Percentiles rank a stretch among this genome's conserved stretches.
Conservation (phyloP, 2,329 filamentous ascomycete genomes). For the Talaromyces amestolkiae region DNA sequence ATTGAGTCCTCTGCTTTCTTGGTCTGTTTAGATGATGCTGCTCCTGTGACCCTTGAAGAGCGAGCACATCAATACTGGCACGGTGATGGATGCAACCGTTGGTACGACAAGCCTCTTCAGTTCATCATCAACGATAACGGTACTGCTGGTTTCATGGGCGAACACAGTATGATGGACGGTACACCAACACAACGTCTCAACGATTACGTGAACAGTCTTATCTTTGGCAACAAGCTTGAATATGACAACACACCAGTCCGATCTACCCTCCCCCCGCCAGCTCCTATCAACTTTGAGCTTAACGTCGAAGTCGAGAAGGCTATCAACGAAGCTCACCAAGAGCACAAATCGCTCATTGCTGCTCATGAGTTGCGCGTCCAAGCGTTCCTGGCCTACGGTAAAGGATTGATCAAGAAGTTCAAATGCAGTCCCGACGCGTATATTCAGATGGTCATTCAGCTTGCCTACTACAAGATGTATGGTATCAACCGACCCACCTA, state of each 20-base stretch:
- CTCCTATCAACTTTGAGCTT: slow-evolving; percentile 73
- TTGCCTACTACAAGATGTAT: slow-evolving; percentile 98
- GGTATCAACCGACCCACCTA: slow-evolving; percentile 97
- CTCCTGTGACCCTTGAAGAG: slow-evolving; percentile 90
- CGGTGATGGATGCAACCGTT: slow-evolving; percentile 90
- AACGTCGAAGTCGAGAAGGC: slow-evolving; percentile 70
- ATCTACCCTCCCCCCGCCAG: slow-evolving; percentile 78
- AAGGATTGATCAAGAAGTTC: slow-evolving; percentile 99
- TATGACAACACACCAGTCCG: slow-evolving; percentile 75
- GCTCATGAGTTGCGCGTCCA: slow-evolving; percentile 90
- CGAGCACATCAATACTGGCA: slow-evolving; percentile 97
- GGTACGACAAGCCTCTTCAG: slow-evolving; percentile 97
- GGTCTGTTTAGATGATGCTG: slow-evolving; percentile 87
- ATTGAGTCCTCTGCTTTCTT: slow-evolving; percentile 90
- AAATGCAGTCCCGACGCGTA: slow-evolving; percentile 96
- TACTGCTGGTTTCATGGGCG: slow-evolving; percentile 94
- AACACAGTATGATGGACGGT: slow-evolving; percentile 99
- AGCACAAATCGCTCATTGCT: slow-evolving; percentile 79
- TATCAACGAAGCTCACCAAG: slow-evolving; percentile 71
- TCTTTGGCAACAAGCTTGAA: slow-evolving; percentile 92
- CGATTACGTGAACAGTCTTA: slow-evolving; percentile 87
- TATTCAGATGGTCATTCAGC: slow-evolving; percentile 97
- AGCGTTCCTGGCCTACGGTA: slow-evolving; percentile 95
- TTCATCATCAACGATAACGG: slow-evolving; percentile 99
- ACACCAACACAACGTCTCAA: slow-evolving; percentile 95